Base-by-base conservation (phyloP, 1,284 basidiomycete species). In the Fomes fomentarius region DNA sequence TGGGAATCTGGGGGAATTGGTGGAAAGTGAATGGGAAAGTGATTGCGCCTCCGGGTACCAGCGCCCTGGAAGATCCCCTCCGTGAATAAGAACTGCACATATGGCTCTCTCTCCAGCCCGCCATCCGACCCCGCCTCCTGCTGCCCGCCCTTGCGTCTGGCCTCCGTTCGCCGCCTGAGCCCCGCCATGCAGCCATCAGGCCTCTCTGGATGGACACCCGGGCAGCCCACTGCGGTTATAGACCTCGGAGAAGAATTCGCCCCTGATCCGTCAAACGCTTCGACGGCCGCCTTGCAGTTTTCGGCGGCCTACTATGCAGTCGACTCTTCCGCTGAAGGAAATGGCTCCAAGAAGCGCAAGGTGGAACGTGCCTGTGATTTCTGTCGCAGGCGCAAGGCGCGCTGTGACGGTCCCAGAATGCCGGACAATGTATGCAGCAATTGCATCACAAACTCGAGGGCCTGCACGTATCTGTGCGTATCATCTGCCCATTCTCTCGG, bases 391-490 rank as follows among this genome's bases (percentile, higher is more conserved):
- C 76, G 83, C 47, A 89, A 89, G 70, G 85, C 83, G 25, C 83
- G 81, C 64, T 90, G 88, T 62, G 87, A 90, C 66, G 87, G 87
- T 10, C 80, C 85, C 9, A 77, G 73, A 64, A 82, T 79, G 76
- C 69, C 70, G 12, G 76, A 81, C 60, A 80, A 82, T 54, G 65
- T 81, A 26, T 94, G 92, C 69, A 83, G 89, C 38, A 91, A 89
- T 67, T 94, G 91, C 72, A 63, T 76, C 30, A 83, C 87, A 59
- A 78, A 79, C 62, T 74, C 79, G 56, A 80, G 84, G 56, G 72
- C 78, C 2, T 93, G 91, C 66, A 91, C 89, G 25, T 94, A 92
- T 67, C 65, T 91, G 82, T 87, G 62, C 57, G 85, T 78, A 26
- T 54, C 30, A 25, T 34, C 15, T 10, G 15, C 17, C 31, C 34